Conservation (phyloP, 768 basidiomycete species). For the Cystobasidium tubakii region DNA sequence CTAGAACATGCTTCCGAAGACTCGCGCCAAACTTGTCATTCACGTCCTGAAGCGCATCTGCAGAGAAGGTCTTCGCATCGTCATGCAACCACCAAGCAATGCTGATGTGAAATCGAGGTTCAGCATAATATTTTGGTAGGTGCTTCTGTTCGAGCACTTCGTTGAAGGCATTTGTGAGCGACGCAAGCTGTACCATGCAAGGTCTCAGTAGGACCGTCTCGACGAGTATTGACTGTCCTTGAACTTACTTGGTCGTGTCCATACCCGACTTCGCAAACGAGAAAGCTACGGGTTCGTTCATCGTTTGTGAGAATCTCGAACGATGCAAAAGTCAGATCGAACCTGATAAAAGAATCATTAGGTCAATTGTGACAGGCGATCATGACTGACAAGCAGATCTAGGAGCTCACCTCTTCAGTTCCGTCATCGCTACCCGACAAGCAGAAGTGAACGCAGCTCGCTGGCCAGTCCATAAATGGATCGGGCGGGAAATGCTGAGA, state of each 20-base stretch:
- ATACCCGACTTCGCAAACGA: conserved; percentile 74
- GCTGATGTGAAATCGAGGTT: conserved; percentile 80
- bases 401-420: conserved; percentile 39
- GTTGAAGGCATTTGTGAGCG: conserved; percentile 57
- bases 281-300: conserved; percentile 71
- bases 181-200: conserved; percentile 55
- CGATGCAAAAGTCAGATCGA: conserved; percentile 64
- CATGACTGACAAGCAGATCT: not conserved
- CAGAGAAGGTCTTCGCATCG: conserved; percentile 54
- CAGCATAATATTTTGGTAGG: conserved; percentile 70
- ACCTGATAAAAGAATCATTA: conserved; percentile 53
- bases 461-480: conserved; percentile 73
- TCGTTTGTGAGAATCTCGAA: conserved; percentile 71
- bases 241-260: conserved; percentile 68
- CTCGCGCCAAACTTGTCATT: conserved; percentile 54
- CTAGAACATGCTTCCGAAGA: conserved; percentile 56
- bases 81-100: conserved; percentile 77
- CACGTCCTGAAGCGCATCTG: conserved; percentile 54
- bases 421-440: conserved; percentile 56
- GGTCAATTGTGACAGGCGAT: conserved; percentile 11
- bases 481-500: conserved; percentile 75
- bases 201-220: not conserved
- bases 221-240: too few relatives aligned
- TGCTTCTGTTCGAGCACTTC: conserved; percentile 60
- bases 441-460: conserved; percentile 64